phyloP scores from a whole-genome alignment of 371 early-diverging fungal genomes.

The Mucor racemosus region DNA sequence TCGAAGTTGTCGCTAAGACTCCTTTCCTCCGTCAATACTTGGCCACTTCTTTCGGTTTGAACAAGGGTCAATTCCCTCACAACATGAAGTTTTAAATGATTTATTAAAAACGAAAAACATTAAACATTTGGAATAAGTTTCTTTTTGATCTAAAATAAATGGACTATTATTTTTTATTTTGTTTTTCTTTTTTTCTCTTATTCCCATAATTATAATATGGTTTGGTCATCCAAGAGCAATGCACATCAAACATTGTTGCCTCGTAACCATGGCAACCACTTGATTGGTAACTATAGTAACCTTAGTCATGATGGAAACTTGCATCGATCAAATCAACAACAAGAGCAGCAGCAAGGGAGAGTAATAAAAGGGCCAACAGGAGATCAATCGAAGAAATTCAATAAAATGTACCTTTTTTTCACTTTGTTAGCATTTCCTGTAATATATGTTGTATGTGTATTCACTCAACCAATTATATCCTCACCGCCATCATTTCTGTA shows the following conservation, averaged over 20 bases:
- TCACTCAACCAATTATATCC: not conserved
- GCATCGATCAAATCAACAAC: constrained; percentile 3
- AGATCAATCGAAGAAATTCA: not conserved
- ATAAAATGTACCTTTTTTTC: constrained; percentile 10
- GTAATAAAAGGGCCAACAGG: constrained; percentile 8
- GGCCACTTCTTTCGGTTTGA: constrained; percentile 81
- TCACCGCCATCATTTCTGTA: constrained; percentile 13
- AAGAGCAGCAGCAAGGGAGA: constrained; percentile 3
- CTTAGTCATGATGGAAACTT: constrained; percentile 1
- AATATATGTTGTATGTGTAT: not conserved
- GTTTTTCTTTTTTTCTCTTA: not conserved
- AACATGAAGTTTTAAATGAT: constrained; percentile 84
- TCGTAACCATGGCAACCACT: constrained; percentile 1
- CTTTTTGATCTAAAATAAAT: constrained; percentile 4
- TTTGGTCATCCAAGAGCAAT: constrained; percentile 8
- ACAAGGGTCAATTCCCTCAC: constrained; percentile 97
- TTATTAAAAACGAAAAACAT: constrained; percentile 19
- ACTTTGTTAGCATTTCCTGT: not conserved
- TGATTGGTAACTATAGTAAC: constrained; percentile 1
- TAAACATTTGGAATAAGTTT: constrained; percentile 8
- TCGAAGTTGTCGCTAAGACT: constrained; percentile 82
- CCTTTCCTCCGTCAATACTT: constrained; percentile 89
- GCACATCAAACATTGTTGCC: constrained; percentile 4
- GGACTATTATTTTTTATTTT: not conserved
- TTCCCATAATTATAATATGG: constrained; percentile 2